These are phyloP conservation scores for Podospora conica DNA, from an alignment of 495 filamentous ascomycete species.

Conservation along the genomic window DNA sequence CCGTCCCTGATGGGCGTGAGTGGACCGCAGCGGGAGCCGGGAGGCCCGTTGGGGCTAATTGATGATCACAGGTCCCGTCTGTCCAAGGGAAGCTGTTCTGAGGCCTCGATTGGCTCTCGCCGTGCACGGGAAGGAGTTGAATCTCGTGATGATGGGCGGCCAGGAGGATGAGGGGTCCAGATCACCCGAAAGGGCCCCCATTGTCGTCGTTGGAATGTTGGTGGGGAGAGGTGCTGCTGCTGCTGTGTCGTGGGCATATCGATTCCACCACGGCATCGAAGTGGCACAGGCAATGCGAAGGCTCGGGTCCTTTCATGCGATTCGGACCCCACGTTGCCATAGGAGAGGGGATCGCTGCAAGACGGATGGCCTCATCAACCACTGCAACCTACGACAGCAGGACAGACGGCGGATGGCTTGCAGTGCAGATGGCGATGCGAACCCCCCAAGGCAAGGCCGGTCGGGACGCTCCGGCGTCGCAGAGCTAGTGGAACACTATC, in stretches of 20 bases:
- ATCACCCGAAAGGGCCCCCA: background rate
- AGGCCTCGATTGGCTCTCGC: slow-evolving; percentile 4
- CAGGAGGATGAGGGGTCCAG: no score
- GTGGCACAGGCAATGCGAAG: background rate
- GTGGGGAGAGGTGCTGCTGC: no score
- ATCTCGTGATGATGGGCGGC: no score
- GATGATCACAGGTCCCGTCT: slow-evolving; percentile 10
- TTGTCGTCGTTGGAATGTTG: background rate
- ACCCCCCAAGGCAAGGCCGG: background rate
- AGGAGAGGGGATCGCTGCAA: no score
- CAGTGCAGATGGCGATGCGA: background rate
- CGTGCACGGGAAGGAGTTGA: background rate
- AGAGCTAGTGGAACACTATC: background rate
- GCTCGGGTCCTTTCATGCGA: background rate
- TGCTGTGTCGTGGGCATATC: background rate
- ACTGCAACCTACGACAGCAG: background rate
- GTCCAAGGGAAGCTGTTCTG: background rate
- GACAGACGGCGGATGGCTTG: background rate
- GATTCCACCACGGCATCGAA: background rate
- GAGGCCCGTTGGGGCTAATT: slow-evolving; percentile 2
- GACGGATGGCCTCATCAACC: background rate
- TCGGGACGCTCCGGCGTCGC: background rate
- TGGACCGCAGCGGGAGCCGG: slow-evolving; percentile 2
- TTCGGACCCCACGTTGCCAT: background rate
- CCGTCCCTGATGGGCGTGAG: slow-evolving; percentile 8